phyloP scores from a whole-genome alignment of 2,329 filamentous ascomycete genomes.

The Nannizziopsis arthrosporioides region DNA sequence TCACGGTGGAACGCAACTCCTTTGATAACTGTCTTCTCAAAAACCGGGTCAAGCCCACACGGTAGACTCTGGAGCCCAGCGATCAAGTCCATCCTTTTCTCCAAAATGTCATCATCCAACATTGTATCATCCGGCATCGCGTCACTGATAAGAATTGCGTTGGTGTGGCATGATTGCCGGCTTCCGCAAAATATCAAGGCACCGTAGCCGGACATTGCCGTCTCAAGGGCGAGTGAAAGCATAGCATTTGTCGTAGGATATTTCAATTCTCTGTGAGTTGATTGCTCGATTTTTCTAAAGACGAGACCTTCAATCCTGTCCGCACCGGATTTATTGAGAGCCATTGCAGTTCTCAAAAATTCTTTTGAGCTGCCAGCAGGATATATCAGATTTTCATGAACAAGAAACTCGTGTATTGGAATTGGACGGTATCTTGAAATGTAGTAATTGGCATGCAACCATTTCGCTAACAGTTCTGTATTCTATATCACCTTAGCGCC shows the following conservation, averaged over 20 bases:
- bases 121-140: conserved; percentile 47
- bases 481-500: conserved; percentile 41
- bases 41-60: conserved; percentile 52
- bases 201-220: conserved; percentile 55
- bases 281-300: conserved; percentile 42
- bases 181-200: conserved; percentile 64
- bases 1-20: conserved; percentile 66
- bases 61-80: conserved; percentile 54
- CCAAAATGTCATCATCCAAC: conserved; percentile 40
- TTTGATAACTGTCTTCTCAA: conserved; percentile 52
- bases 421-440: conserved; percentile 61
- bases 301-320: conserved; percentile 26
- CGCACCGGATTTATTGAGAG: conserved; percentile 32
- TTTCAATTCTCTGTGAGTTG: conserved; percentile 49
- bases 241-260: conserved; percentile 59
- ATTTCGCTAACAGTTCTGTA: conserved; percentile 54
- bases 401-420: conserved; percentile 63
- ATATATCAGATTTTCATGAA: conserved; percentile 59
- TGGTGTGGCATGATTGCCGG: conserved; percentile 53
- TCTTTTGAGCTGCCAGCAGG: conserved; percentile 47
- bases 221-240: conserved; percentile 57
- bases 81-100: conserved; percentile 52
- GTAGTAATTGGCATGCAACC: conserved; percentile 61
- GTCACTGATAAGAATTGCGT: conserved; percentile 56
- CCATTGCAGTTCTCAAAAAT: conserved; percentile 47